Evolutionary conservation across 1,139 yeast genomes (phyloP).

Genomic region (Spencermartinsiella ligniputridi): DNA sequence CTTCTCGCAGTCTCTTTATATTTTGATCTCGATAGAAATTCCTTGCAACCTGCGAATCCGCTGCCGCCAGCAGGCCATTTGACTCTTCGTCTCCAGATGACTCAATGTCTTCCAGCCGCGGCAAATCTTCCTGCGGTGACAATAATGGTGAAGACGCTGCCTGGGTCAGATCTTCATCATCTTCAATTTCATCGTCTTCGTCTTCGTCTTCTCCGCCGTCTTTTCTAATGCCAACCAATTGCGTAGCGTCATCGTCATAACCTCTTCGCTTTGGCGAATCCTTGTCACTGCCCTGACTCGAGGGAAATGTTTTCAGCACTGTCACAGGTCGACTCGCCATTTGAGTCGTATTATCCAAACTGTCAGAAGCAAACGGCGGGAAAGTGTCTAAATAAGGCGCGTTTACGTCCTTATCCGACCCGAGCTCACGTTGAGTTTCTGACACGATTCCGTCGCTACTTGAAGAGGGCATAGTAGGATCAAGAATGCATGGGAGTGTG

Average conservation of each 20-base stretch:
- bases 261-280: not conserved
- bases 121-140: not conserved
- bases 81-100: not conserved
- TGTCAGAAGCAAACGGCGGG: not conserved
- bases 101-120: not conserved
- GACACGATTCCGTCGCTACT: not conserved
- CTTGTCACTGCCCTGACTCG: not conserved
- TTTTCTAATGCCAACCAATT: not conserved
- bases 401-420: not conserved
- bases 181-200: slow-evolving; percentile 6
- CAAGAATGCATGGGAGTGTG: no score
- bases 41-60: not conserved
- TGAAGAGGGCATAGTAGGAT: not conserved
- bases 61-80: not conserved
- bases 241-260: slow-evolving; percentile 1
- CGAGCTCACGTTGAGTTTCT: not conserved
- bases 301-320: not conserved
- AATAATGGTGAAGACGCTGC: not conserved
- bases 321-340: not conserved
- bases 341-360: slow-evolving; percentile 1
- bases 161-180: slow-evolving; percentile 1
- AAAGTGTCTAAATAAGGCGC: not conserved
- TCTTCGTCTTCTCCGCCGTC: slow-evolving; percentile 3
- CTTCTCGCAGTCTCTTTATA: not conserved
- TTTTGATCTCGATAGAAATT: not conserved